A percentile compares a stretch with the other conserved stretches of the same genome.
Conservation (phyloP, 352 stramenopile genomes). For the Phytophthora colocasiae region DNA sequence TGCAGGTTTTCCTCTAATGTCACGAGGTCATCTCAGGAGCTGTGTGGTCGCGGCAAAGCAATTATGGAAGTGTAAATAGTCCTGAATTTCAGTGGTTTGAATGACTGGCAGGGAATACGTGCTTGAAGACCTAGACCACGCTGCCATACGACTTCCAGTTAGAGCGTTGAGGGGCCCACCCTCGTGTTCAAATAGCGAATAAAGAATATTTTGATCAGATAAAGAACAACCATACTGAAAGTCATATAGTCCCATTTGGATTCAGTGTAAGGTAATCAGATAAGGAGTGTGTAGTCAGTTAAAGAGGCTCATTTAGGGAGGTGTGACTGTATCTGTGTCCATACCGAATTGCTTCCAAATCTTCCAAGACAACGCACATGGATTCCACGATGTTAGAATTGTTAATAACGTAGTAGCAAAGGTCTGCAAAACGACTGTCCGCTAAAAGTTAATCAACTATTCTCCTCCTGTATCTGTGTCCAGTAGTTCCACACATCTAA, state of each 20-base stretch:
- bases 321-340: background rate
- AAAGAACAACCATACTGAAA: constrained; percentile 10
- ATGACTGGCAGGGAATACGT: background rate
- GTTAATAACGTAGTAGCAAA: too few relatives aligned
- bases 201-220: constrained; percentile 12
- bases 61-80: background rate
- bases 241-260: constrained; percentile 6
- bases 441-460: too few relatives aligned
- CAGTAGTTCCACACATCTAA: too few relatives aligned
- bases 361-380: too few relatives aligned
- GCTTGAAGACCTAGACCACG: background rate
- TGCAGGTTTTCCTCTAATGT: constrained; percentile 5
- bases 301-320: constrained; percentile 5
- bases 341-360: too few relatives aligned
- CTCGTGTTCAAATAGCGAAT: constrained; percentile 6
- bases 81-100: background rate
- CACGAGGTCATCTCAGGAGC: background rate
- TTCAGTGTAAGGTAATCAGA: background rate
- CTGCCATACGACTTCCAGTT: constrained; percentile 4
- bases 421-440: too few relatives aligned
- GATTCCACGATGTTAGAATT: too few relatives aligned
- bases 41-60: background rate
- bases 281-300: constrained; percentile 2
- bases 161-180: background rate
- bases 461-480: too few relatives aligned